Base-by-base conservation (phyloP, 2,329 filamentous ascomycete genomes). In the Colletotrichum brevisporum region DNA sequence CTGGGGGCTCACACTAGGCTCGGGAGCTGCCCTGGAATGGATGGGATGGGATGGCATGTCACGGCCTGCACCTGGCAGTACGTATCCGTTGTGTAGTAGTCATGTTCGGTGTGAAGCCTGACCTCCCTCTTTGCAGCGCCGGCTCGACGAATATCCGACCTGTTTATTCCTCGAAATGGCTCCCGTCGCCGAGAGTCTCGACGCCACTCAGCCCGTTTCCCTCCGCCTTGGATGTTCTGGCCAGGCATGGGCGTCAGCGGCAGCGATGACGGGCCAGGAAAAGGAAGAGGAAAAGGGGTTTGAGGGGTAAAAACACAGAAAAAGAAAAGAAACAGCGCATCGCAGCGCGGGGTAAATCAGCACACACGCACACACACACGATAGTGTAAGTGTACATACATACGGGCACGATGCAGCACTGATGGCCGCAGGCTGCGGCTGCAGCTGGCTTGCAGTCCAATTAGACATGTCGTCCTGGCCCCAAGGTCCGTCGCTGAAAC, bases 401-500 rank as follows among this genome's bases (percentile, higher is more conserved):
- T n/a, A n/a, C 21, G 2, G 21, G 21, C 21, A 24, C 13, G n/a
- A 21, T 31, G 18, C 51, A n/a, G 21, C 45, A 47, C 27, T 24
- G 21, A 58, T 24, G 31, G 57, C 57, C 16, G 45, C 26, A 18
- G 26, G 47, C 16, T 27, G 41, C 45, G 18, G 18, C 57, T 18
- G 24, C 47, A 62, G 39, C 36, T 48, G 43, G 50, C n/a, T 26
- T 48, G 54, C 50, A 57, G 67, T 54, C 70, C 62, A 71, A 63
- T 70, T 60, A 58, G 66, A 69, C 56, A 62, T 45, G 39, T n/a
- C 31, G 52, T n/a, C 52, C n/a, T 43, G 56, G 41, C 18, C 41
- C 21, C 27, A 52, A 60, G 56, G 70, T 50, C 50, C 53, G 47
- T 41, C 55, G 63, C 63, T 71, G 63, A 71, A 71, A 70, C 70